Evolutionary conservation across 2,329 filamentous ascomycete species (phyloP).

Genomic region (Hyphodiscus sp.): DNA sequence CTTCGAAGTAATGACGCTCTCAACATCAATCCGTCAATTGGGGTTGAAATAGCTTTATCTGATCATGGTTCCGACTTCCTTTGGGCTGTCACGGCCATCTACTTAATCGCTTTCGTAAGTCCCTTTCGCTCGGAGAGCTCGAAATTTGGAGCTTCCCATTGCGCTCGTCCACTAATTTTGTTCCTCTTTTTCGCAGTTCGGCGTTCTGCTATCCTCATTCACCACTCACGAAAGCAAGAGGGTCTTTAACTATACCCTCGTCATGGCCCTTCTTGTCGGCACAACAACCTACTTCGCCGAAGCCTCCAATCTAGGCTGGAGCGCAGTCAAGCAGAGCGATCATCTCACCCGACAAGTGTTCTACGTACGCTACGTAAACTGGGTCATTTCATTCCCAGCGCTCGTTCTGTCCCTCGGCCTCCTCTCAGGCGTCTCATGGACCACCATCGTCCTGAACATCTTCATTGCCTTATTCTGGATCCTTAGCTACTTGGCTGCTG

Average conservation of each 20-base stretch:
- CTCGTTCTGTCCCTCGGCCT: constrained; percentile 54
- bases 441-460: constrained; percentile 53
- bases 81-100: constrained; percentile 52
- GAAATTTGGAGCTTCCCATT: too few species aligned
- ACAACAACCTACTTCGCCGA: constrained; percentile 58
- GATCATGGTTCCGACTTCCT: constrained; percentile 52
- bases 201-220: constrained; percentile 18
- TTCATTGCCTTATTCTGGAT: constrained; percentile 60
- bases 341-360: constrained; percentile 51
- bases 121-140: background rate
- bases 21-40: background rate
- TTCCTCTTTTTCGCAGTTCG: background rate
- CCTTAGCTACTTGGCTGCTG: constrained; percentile 56
- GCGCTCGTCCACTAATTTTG: too few species aligned
- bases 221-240: constrained; percentile 42
- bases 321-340: constrained; percentile 39
- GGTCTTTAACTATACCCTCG: constrained; percentile 57
- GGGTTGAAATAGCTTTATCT: constrained; percentile 4
- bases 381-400: constrained; percentile 41
- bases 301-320: constrained; percentile 57
- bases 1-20: too few species aligned
- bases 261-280: constrained; percentile 49
- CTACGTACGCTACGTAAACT: constrained; percentile 58
- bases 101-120: constrained; percentile 30
- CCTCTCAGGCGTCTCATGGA: constrained; percentile 55